Conservation (phyloP, 2,329 filamentous ascomycete species). For the Orbilia blumenaviensis region DNA sequence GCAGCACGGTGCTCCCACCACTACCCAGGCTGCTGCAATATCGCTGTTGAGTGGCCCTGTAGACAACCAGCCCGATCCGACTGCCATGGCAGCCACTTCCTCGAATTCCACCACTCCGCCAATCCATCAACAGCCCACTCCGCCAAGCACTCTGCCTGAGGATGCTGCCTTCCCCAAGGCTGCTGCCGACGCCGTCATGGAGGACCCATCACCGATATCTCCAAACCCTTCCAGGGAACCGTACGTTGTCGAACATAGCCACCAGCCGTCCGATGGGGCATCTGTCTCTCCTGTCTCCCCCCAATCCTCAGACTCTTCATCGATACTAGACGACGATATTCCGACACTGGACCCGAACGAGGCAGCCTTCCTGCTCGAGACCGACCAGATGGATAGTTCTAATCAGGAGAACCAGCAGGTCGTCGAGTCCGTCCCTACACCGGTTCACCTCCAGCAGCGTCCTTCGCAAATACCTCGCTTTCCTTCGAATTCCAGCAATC, state of each 20-base stretch:
- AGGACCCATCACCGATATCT: not conserved
- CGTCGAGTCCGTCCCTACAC: not conserved
- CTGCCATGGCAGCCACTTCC: not conserved
- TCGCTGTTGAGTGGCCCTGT: not conserved
- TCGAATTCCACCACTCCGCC: not conserved
- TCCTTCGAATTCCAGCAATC: conserved; percentile 33
- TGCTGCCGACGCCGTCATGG: not conserved
- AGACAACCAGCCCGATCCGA: not conserved
- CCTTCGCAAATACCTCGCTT: conserved; percentile 16
- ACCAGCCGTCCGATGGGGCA: not conserved
- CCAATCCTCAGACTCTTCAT: conserved; percentile 2
- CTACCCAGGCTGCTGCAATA: not conserved
- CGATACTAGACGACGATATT: conserved; percentile 33
- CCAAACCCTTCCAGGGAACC: conserved; percentile 12
- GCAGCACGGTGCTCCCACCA: conserved; percentile 21
- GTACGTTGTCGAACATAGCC: conserved; percentile 17
- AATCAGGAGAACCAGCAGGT: not conserved
- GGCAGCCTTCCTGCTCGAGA: conserved; percentile 28
- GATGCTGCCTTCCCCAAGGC: conserved; percentile 46
- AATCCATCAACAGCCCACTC: conserved; percentile 36
- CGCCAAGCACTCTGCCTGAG: conserved; percentile 39
- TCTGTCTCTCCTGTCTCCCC: conserved; percentile 22
- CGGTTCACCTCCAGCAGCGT: not conserved
- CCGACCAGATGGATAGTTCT: conserved; percentile 10
- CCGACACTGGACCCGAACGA: conserved; percentile 42